Conservation (phyloP, 306 rosid species). For the Prunus armeniaca region DNA sequence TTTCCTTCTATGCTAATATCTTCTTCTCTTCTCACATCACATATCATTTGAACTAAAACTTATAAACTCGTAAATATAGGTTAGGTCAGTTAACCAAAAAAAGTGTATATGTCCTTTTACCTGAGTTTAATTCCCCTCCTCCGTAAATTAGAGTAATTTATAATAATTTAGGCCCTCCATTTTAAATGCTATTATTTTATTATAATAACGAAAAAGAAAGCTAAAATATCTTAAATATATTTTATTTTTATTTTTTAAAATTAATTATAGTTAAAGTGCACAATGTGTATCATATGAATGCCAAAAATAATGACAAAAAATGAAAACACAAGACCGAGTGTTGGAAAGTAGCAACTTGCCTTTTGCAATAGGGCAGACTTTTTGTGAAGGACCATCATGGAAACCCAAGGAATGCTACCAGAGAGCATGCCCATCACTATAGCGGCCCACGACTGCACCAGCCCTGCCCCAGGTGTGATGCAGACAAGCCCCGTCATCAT, state of each 20-base stretch:
- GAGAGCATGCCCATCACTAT: constrained; percentile 73
- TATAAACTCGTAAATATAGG: too few relatives aligned
- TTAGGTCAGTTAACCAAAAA: too few relatives aligned
- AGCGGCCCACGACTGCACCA: constrained; percentile 98
- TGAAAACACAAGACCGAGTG: background rate
- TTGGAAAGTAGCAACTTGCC: constrained; percentile 29
- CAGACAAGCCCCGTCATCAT: constrained; percentile 98
- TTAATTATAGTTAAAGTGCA: background rate
- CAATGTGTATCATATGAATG: background rate
- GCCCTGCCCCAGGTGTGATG: constrained; percentile 93
- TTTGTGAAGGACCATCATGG: constrained; percentile 93
- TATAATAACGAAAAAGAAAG: too few relatives aligned
- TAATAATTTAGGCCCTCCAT: too few relatives aligned
- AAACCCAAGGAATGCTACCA: constrained; percentile 85
- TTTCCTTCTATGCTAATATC: too few relatives aligned
- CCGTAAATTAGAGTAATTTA: too few relatives aligned
- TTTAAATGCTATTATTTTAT: too few relatives aligned
- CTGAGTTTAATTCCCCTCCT: accelerated
- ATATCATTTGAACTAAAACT: too few relatives aligned
- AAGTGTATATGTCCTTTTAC: accelerated
- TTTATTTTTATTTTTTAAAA: too few relatives aligned
- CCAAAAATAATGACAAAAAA: background rate
- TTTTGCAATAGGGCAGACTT: constrained; percentile 62
- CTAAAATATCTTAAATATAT: too few relatives aligned
- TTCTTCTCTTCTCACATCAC: too few relatives aligned